A percentile compares a stretch with the other conserved stretches of the same genome.
Evolutionary conservation across 225 moss, liverwort and hornwort genomes (phyloP).

Genomic region (Pseudisothecium myosuroides): DNA sequence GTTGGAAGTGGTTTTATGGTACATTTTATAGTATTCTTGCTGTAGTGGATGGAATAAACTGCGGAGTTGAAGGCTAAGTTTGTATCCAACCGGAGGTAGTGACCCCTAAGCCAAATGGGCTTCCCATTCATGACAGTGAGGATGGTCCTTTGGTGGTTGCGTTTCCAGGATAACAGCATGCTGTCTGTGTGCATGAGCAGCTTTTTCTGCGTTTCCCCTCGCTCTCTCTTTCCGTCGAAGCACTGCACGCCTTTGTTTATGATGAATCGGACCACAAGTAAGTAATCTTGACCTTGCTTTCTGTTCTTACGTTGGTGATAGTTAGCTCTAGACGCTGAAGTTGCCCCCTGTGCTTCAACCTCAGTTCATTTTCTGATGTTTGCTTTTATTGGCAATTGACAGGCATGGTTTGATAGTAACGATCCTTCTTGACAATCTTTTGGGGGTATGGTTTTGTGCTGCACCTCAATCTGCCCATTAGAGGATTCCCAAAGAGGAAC

Average conservation of each 20-base stretch:
- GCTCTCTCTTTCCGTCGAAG: slow-evolving; percentile 85
- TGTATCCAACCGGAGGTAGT: neutral
- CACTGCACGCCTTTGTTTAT: slow-evolving; percentile 72
- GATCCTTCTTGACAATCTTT: slow-evolving; percentile 58
- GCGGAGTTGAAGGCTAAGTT: neutral
- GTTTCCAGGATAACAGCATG: slow-evolving; percentile 67
- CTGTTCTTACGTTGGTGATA: neutral
- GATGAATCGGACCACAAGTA: slow-evolving; percentile 70
- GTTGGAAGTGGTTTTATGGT: neutral
- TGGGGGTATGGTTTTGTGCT: slow-evolving; percentile 55
- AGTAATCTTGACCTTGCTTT: neutral
- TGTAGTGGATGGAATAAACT: neutral
- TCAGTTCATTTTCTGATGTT: neutral
- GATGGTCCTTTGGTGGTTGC: slow-evolving; percentile 56
- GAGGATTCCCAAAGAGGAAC: neutral
- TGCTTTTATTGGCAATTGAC: slow-evolving; percentile 2
- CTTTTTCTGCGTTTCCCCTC: slow-evolving; percentile 79
- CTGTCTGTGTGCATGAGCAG: slow-evolving; percentile 79
- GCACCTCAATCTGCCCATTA: neutral
- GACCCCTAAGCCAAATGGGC: neutral
- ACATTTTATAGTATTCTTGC: neutral
- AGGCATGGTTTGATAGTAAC: slow-evolving; percentile 76
- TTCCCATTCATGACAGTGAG: slow-evolving; percentile 10
- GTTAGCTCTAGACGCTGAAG: neutral
- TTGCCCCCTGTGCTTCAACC: neutral